phyloP scores from a whole-genome alignment of 23 red algal species.

The Rhodosorus marinus region DNA sequence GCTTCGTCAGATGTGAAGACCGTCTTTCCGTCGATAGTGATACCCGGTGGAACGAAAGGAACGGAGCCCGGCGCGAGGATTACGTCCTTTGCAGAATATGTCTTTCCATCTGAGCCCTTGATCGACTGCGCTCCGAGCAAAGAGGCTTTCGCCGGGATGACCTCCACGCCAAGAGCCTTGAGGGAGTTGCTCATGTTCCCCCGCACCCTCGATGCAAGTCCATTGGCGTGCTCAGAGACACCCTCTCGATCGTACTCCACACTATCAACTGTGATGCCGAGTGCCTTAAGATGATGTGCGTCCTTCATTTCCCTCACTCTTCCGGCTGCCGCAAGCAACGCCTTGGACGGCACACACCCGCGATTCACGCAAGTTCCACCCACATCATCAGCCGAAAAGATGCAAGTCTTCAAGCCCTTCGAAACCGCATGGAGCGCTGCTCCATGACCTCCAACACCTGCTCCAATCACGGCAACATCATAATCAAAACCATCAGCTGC shows the following conservation, averaged over 20 bases:
- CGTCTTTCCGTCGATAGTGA: slow-evolving; percentile 70
- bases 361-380: slow-evolving; percentile 98
- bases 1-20: slow-evolving; percentile 98
- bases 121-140: slow-evolving; percentile 19
- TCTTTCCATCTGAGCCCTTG: slow-evolving; percentile 21
- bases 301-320: slow-evolving; percentile 77
- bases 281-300: slow-evolving; percentile 31
- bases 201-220: slow-evolving; percentile 62
- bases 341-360: slow-evolving; percentile 97
- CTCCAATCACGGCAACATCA: slow-evolving; percentile 79
- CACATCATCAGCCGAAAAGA: slow-evolving; percentile 67
- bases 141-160: slow-evolving; percentile 41
- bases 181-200: slow-evolving; percentile 83
- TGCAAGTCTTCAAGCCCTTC: slow-evolving; percentile 59
- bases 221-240: slow-evolving; percentile 80
- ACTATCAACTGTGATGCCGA: slow-evolving; percentile 63
- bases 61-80: slow-evolving; percentile 85
- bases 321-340: slow-evolving; percentile 83
- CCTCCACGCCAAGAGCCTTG: slow-evolving; percentile 38
- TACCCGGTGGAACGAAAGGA: slow-evolving; percentile 79
- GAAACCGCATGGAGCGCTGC: slow-evolving; percentile 78
- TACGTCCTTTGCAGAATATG: slow-evolving; percentile 42
- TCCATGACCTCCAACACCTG: slow-evolving; percentile 92
- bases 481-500: no score
- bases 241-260: slow-evolving; percentile 71